Conservation (phyloP, 352 stramenopile genomes). For the Globisporangium nodosum region DNA sequence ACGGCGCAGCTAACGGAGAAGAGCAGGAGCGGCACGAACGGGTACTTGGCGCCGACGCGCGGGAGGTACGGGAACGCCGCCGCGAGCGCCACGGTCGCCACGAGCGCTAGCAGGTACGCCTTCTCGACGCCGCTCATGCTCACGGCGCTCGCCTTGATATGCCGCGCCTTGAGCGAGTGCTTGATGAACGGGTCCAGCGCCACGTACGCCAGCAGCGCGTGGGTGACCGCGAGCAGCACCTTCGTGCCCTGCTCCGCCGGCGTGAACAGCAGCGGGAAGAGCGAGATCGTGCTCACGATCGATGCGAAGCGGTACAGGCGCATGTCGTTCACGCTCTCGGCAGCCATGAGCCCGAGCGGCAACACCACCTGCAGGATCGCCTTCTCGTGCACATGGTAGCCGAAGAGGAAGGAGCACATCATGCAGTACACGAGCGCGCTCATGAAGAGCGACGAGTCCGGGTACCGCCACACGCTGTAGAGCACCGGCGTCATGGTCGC, state of each 20-base stretch:
- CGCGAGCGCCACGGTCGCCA: constrained; percentile 28
- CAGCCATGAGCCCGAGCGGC: constrained; percentile 59
- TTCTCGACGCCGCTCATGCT: constrained; percentile 51
- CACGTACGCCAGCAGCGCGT: constrained; percentile 58
- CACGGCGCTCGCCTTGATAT: constrained; percentile 61
- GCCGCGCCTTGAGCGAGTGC: constrained; percentile 58
- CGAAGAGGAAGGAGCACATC: constrained; percentile 94
- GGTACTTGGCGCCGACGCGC: constrained; percentile 34
- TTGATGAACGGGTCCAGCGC: constrained; percentile 64
- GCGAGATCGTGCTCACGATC: constrained; percentile 59
- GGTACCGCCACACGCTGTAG: constrained; percentile 67
- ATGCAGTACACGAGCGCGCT: constrained; percentile 86
- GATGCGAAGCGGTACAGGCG: constrained; percentile 76
- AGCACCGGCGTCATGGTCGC: constrained; percentile 73
- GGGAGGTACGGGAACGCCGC: constrained; percentile 54
- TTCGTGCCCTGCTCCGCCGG: constrained; percentile 72
- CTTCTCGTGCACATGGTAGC: constrained; percentile 99
- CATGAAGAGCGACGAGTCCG: constrained; percentile 75
- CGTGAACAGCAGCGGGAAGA: constrained; percentile 86
- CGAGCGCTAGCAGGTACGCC: constrained; percentile 38
- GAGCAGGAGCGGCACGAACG: constrained; percentile 79
- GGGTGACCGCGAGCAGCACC: constrained; percentile 52
- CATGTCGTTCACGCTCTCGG: constrained; percentile 77
- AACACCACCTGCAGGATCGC: constrained; percentile 91
- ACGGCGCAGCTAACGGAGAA: constrained; percentile 69